Percentiles rank a stretch among this genome's conserved stretches.
These are phyloP conservation scores for Lasiodiplodia hormozganensis DNA, from an alignment of 2,329 filamentous ascomycete species.

Conservation along the genomic window DNA sequence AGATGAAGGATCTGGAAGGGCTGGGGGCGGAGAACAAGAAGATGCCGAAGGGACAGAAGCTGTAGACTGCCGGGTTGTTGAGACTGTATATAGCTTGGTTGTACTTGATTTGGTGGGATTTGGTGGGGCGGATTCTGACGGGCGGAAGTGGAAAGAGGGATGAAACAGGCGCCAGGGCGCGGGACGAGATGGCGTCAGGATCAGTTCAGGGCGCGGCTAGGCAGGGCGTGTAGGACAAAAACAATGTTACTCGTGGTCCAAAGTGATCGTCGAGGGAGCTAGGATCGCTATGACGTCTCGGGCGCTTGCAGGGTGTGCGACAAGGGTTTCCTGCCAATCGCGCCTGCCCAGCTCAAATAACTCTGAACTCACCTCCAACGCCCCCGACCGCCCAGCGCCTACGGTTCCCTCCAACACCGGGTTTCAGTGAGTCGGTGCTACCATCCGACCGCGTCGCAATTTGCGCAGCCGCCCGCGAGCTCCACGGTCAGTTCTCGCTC, in stretches of 20 bases:
- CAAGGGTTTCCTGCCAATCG: slow-evolving; percentile 25
- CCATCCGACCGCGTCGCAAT: slow-evolving; percentile 5
- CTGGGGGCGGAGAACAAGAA: slow-evolving; percentile 72
- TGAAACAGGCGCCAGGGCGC: not conserved
- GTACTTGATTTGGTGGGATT: not conserved
- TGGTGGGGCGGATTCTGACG: not conserved
- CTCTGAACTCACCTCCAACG: slow-evolving; percentile 21
- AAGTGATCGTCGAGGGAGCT: not conserved
- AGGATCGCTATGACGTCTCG: slow-evolving; percentile 22
- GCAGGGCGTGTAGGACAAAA: slow-evolving; percentile 5
- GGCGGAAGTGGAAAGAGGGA: not conserved
- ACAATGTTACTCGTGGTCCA: slow-evolving; percentile 6
- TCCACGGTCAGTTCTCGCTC: slow-evolving; percentile 2
- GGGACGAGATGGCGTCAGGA: not conserved
- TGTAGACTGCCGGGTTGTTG: not conserved
- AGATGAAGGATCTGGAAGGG: slow-evolving; percentile 85
- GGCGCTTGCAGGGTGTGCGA: slow-evolving; percentile 12
- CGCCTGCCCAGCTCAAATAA: slow-evolving; percentile 10
- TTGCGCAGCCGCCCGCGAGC: slow-evolving; percentile 22
- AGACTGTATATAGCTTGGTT: not conserved
- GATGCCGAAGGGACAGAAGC: slow-evolving; percentile 64
- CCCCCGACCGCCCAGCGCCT: slow-evolving; percentile 13
- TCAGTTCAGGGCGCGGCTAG: not conserved
- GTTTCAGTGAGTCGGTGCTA: slow-evolving; percentile 2
- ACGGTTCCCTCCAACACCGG: not conserved